phyloP scores from a whole-genome alignment of 148 eudicot species.

The Rhododendron mucronatum region DNA sequence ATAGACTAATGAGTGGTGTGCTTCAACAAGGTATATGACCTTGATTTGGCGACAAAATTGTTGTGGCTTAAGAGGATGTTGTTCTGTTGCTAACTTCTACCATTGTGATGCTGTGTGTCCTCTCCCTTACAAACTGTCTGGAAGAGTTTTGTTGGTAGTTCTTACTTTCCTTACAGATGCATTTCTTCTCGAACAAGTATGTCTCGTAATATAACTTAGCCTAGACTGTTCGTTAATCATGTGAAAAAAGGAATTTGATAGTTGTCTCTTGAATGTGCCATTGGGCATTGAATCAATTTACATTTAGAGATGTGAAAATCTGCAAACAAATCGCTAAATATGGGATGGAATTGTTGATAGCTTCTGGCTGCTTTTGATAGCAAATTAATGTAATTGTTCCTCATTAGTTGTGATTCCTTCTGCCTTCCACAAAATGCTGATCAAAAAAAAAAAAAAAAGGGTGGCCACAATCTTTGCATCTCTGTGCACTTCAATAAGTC shows the following conservation, averaged over 20 bases:
- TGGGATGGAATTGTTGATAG: background rate
- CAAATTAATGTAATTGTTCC: background rate
- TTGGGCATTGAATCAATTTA: background rate
- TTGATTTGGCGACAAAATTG: background rate
- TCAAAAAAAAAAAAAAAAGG: too few species aligned
- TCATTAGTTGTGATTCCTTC: background rate
- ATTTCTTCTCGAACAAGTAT: background rate
- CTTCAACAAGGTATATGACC: slow-evolving; percentile 85
- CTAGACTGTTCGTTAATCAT: background rate
- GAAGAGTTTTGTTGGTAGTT: background rate
- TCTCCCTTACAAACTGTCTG: background rate
- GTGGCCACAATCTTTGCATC: background rate
- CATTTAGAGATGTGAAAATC: slow-evolving; percentile 1
- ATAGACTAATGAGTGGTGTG: slow-evolving; percentile 75
- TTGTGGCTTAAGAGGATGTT: slow-evolving; percentile 10
- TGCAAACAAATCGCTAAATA: background rate
- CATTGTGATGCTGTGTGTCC: background rate
- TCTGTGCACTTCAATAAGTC: background rate
- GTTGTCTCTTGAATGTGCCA: background rate
- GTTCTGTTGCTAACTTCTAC: background rate
- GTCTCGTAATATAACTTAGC: background rate
- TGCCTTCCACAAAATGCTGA: background rate
- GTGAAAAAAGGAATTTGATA: background rate
- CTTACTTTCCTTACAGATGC: background rate
- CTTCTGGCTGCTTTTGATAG: background rate